Percentiles rank a stretch among this genome's conserved stretches.
Conservation (phyloP, 768 basidiomycete species). For the Russula sp. region DNA sequence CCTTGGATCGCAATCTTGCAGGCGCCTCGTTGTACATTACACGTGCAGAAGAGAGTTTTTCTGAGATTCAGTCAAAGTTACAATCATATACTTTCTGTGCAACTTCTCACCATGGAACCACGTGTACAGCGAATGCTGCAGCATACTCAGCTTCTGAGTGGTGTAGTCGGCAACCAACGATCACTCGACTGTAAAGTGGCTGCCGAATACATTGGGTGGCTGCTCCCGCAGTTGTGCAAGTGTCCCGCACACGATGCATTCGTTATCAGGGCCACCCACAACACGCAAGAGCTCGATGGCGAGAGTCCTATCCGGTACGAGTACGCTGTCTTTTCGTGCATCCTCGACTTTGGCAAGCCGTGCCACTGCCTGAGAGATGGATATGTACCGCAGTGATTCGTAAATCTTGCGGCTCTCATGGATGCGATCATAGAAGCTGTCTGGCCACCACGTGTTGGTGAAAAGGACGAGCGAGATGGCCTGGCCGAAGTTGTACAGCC, state of each 20-base stretch:
- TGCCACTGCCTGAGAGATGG: constrained; percentile 74
- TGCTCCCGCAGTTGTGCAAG: constrained; percentile 62
- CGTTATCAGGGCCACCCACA: constrained; percentile 54
- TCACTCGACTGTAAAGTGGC: constrained; percentile 86
- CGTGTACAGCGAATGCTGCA: constrained; percentile 62
- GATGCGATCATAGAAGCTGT: constrained; percentile 89
- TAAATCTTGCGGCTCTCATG: constrained; percentile 94
- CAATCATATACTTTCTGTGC: constrained; percentile 65
- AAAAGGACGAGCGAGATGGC: constrained; percentile 95
- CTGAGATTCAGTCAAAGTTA: constrained; percentile 39
- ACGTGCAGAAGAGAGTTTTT: background rate
- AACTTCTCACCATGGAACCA: constrained; percentile 55
- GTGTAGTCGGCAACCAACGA: constrained; percentile 86
- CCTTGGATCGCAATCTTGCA: too few species aligned
- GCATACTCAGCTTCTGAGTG: constrained; percentile 91
- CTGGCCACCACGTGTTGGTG: constrained; percentile 94
- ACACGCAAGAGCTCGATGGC: constrained; percentile 74
- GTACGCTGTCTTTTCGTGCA: constrained; percentile 40
- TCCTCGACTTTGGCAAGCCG: constrained; percentile 70
- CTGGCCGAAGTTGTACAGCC: constrained; percentile 98
- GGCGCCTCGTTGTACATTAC: background rate
- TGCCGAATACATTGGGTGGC: constrained; percentile 65
- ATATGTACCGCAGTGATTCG: constrained; percentile 97
- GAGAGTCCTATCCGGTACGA: constrained; percentile 52
- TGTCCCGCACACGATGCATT: constrained; percentile 82